Evolutionary conservation across 129 eudicot genomes (phyloP).

Genomic region (Pittosporum tobira): DNA sequence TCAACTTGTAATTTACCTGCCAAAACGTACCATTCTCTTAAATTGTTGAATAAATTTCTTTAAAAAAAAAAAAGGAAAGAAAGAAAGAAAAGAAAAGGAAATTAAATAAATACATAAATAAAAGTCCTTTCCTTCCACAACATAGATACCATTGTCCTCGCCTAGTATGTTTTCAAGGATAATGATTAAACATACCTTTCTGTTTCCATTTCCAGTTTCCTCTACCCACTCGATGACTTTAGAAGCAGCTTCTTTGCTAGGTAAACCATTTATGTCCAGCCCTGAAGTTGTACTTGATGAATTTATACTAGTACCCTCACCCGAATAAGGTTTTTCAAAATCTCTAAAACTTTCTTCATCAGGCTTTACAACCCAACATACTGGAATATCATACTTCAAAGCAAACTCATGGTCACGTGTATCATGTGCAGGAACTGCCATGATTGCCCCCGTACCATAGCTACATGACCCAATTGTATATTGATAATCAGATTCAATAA

Average conservation of each 20-base stretch:
- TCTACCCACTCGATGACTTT: conserved; percentile 80
- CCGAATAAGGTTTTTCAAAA: conserved; percentile 57
- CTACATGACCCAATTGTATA: conserved; percentile 27
- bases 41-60: not conserved
- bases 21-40: conserved; percentile 5
- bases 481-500: not conserved
- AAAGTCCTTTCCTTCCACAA: not conserved
- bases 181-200: conserved; percentile 39
- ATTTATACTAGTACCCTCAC: conserved; percentile 65
- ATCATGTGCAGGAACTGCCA: conserved; percentile 99
- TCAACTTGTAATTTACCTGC: conserved; percentile 80
- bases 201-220: conserved; percentile 67
- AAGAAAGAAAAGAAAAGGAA: too few species aligned
- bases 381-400: conserved; percentile 58
- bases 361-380: conserved; percentile 68
- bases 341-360: conserved; percentile 35
- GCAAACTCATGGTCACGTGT: conserved; percentile 91
- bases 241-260: conserved; percentile 60
- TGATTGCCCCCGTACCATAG: conserved; percentile 97
- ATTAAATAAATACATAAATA: too few species aligned
- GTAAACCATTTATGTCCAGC: conserved; percentile 68
- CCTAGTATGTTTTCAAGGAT: too few species aligned
- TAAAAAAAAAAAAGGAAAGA: too few species aligned
- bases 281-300: conserved; percentile 69
- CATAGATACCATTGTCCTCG: too few species aligned